phyloP scores from a whole-genome alignment of 1,284 basidiomycete genomes.

The Hypsizygus ulmarius region DNA sequence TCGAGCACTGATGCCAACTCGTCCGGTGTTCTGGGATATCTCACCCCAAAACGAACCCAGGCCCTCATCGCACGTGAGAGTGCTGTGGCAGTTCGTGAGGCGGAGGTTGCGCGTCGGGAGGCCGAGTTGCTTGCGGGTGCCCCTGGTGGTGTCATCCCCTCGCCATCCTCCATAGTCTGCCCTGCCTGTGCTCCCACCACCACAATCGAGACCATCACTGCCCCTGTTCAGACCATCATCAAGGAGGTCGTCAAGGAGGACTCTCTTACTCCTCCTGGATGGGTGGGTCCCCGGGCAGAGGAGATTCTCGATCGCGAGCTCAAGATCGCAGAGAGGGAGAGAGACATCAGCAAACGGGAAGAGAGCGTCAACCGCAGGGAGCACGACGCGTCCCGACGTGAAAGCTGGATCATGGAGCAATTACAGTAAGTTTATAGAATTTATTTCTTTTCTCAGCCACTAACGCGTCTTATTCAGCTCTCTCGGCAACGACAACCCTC shows the following conservation, averaged over 20 bases:
- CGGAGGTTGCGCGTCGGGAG: conserved; percentile 80
- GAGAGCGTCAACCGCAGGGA: conserved; percentile 79
- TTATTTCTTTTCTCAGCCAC: conserved; percentile 15
- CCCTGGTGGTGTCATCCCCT: conserved; percentile 68
- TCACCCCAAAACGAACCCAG: conserved; percentile 77
- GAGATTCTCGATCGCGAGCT: conserved; percentile 79
- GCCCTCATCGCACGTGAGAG: conserved; percentile 74
- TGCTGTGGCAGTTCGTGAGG: conserved; percentile 72
- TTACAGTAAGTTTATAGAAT: conserved; percentile 57
- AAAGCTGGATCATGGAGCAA: conserved; percentile 86
- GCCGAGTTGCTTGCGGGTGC: conserved; percentile 78
- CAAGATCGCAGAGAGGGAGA: conserved; percentile 76
- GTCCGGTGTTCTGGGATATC: conserved; percentile 62
- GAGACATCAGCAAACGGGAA: conserved; percentile 79
- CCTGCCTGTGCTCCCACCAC: conserved; percentile 54
- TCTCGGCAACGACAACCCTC: conserved; percentile 64
- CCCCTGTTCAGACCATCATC: conserved; percentile 73
- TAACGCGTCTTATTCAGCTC: conserved; percentile 40
- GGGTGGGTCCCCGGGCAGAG: conserved; percentile 68
- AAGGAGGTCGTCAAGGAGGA: conserved; percentile 82
- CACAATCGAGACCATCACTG: conserved; percentile 51
- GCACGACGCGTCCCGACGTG: conserved; percentile 78
- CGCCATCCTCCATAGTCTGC: conserved; percentile 49
- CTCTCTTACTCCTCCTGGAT: conserved; percentile 69
- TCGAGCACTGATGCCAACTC: conserved; percentile 37